Evolutionary conservation across 2,329 filamentous ascomycete species (phyloP).

Genomic region (Microsporum canis): DNA sequence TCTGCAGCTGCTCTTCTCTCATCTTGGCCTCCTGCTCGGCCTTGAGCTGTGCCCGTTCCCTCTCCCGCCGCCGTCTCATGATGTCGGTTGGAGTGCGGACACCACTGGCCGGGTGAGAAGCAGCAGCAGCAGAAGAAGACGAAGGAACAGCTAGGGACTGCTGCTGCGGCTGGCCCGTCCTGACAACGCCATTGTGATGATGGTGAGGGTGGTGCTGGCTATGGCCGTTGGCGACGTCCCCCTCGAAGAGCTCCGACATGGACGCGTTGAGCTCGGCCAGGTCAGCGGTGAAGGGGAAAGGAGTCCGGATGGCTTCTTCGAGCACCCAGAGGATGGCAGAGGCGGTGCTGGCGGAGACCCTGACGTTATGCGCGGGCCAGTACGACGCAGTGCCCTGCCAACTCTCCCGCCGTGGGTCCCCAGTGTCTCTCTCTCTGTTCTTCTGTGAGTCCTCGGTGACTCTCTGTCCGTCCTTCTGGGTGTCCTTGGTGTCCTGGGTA

Average conservation of each 20-base stretch:
- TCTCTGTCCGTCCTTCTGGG: not conserved
- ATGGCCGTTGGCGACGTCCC: not conserved
- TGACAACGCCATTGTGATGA: slow-evolving; percentile 48
- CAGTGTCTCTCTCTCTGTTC: slow-evolving; percentile 17
- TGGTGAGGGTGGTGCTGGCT: not conserved
- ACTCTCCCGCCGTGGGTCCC: slow-evolving; percentile 19
- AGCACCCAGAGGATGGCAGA: slow-evolving; percentile 86
- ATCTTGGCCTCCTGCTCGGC: slow-evolving; percentile 54
- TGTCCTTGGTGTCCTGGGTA: no score
- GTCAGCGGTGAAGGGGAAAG: slow-evolving; percentile 73
- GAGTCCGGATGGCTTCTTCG: slow-evolving; percentile 77
- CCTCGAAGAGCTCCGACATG: slow-evolving; percentile 64
- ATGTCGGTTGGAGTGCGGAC: slow-evolving; percentile 81
- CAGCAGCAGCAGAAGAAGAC: not conserved
- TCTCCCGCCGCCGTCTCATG: slow-evolving; percentile 72
- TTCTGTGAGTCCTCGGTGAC: not conserved
- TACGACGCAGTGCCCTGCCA: slow-evolving; percentile 33
- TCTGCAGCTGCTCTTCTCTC: slow-evolving; percentile 36
- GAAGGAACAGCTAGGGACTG: slow-evolving; percentile 3
- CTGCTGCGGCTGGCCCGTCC: slow-evolving; percentile 34
- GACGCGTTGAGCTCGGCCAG: slow-evolving; percentile 75
- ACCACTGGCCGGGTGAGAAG: slow-evolving; percentile 37
- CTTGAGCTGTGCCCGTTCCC: slow-evolving; percentile 56
- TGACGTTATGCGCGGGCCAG: slow-evolving; percentile 41
- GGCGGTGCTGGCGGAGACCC: slow-evolving; percentile 72